Conservation (phyloP, 768 basidiomycete genomes). For the Naematelia aurantialba region DNA sequence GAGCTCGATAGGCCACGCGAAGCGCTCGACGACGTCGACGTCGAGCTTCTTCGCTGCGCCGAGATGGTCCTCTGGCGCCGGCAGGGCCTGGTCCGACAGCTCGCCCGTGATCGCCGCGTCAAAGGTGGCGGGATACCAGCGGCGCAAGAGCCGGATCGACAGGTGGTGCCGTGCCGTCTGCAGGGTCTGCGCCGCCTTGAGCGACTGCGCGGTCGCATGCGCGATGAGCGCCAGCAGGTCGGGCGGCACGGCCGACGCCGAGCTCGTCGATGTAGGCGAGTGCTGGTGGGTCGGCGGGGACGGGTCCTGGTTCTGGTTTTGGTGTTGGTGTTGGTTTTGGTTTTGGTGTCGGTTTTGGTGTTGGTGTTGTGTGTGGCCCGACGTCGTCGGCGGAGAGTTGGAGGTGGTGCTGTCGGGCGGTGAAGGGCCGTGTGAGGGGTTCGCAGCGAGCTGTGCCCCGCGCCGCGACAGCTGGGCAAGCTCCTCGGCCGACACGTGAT, state of each 20-base stretch:
- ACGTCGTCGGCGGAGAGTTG: conserved; percentile 15
- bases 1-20: conserved; percentile 44
- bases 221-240: conserved; percentile 32
- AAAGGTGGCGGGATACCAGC: conserved; percentile 31
- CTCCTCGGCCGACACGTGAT: conserved; percentile 29
- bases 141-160: conserved; percentile 17
- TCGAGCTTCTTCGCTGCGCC: conserved; percentile 35
- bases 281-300: conserved; percentile 10
- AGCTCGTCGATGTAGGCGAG: conserved; percentile 2
- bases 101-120: conserved; percentile 30
- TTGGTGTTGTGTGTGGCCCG: neutral
- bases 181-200: conserved; percentile 18
- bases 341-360: no score
- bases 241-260: conserved; percentile 7
- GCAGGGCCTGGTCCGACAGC: conserved; percentile 28
- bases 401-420: conserved; percentile 15
- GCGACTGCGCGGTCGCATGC: conserved; percentile 16
- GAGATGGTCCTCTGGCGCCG: conserved; percentile 30
- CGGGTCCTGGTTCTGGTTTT: no score
- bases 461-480: conserved; percentile 19
- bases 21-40: conserved; percentile 27
- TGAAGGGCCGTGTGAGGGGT: conserved; percentile 15
- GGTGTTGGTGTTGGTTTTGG: no score
- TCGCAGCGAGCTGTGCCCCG: conserved; percentile 2
- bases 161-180: conserved; percentile 35